These are phyloP conservation scores for Pontederia crassipes DNA, from an alignment of 176 grass and related monocot genomes.

Conservation along the genomic window DNA sequence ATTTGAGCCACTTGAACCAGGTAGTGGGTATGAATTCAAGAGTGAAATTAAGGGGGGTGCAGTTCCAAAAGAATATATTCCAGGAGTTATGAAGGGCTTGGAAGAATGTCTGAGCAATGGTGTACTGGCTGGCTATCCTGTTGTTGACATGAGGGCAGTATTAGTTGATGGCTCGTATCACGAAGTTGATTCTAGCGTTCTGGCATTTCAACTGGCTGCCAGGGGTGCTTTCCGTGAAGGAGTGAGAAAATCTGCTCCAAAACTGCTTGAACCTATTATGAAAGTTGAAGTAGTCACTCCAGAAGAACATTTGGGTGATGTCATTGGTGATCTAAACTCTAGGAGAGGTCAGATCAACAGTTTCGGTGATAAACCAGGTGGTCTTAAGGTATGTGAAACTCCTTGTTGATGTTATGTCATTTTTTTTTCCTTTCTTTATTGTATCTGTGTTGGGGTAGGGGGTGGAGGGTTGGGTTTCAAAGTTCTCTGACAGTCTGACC, in stretches of 20 bases:
- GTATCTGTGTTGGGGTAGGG: too few relatives aligned
- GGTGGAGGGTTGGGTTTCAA: too few relatives aligned
- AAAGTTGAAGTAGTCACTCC: conserved; percentile 92
- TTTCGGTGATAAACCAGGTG: conserved; percentile 89
- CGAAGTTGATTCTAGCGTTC: conserved; percentile 94
- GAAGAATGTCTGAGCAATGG: conserved; percentile 92
- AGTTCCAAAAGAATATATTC: conserved; percentile 93
- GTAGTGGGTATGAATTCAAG: conserved; percentile 93
- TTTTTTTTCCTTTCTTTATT: too few relatives aligned
- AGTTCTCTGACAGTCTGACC: too few relatives aligned
- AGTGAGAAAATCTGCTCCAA: conserved; percentile 75
- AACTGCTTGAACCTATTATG: conserved; percentile 88
- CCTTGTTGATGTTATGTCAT: not conserved
- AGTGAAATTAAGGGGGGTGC: conserved; percentile 91
- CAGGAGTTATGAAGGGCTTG: conserved; percentile 89
- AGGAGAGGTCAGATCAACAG: conserved; percentile 87
- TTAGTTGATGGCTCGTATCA: conserved; percentile 92
- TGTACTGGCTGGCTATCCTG: conserved; percentile 86
- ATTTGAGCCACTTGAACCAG: conserved; percentile 81
- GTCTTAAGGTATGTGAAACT: conserved; percentile 63
- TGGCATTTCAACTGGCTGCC: conserved; percentile 94
- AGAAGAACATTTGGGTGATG: conserved; percentile 97
- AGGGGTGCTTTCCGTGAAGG: conserved; percentile 88
- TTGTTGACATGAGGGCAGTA: conserved; percentile 73
- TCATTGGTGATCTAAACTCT: conserved; percentile 98